Conservation (phyloP, 176 grass and related monocot species). For the Alopecurus myosuroides region DNA sequence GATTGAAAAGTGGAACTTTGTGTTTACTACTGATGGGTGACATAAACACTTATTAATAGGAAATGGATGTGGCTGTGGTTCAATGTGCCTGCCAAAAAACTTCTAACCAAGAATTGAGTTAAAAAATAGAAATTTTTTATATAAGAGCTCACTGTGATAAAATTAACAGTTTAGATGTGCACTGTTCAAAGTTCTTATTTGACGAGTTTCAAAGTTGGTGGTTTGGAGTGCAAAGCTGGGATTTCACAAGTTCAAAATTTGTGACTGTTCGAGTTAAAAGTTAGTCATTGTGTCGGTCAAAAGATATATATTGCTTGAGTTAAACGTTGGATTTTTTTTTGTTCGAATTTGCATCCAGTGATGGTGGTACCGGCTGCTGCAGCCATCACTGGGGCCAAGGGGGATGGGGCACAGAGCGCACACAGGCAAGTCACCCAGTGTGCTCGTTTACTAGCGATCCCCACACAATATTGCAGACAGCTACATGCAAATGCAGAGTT, state of each 20-base stretch:
- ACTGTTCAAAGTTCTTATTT: not conserved
- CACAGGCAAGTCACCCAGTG: not conserved
- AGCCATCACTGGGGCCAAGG: not conserved
- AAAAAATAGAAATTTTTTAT: not conserved
- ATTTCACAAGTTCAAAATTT: not conserved
- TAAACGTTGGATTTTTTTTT: not conserved
- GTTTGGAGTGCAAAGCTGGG: not conserved
- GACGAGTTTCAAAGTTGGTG: not conserved
- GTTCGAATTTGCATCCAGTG: not conserved
- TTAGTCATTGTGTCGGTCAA: not conserved
- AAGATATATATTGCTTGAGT: not conserved
- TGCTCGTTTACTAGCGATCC: not conserved
- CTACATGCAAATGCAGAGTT: not conserved
- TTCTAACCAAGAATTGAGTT: not conserved
- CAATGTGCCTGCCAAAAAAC: not conserved
- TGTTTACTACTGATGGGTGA: not conserved
- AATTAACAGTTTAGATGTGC: not conserved
- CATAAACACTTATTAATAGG: not conserved
- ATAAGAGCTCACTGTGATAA: not conserved
- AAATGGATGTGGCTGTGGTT: constrained; percentile 8
- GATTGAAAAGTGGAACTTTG: not conserved
- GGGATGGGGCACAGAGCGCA: not conserved
- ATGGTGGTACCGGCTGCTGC: not conserved
- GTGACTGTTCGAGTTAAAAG: not conserved
- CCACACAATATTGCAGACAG: not conserved